phyloP scores from a whole-genome alignment of 805 yeast genomes.

The Starmerella bombicola region DNA sequence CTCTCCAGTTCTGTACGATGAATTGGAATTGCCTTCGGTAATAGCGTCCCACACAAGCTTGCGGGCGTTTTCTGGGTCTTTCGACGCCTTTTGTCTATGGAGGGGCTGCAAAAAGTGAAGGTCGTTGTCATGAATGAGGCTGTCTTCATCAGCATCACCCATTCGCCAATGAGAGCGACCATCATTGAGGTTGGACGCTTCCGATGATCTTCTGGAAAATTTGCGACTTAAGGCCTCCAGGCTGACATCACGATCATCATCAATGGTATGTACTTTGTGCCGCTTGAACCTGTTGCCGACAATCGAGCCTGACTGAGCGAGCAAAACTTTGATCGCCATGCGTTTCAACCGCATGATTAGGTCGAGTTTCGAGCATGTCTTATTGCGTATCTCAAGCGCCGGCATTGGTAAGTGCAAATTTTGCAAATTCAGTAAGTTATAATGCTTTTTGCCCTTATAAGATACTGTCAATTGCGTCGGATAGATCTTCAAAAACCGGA shows the following conservation, averaged over 20 bases:
- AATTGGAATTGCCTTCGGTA: not conserved
- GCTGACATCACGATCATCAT: conserved; percentile 13
- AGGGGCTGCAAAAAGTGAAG: no score
- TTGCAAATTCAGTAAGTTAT: conserved; percentile 63
- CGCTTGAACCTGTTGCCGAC: conserved; percentile 56
- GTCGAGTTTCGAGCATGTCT: conserved; percentile 64
- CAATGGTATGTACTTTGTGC: conserved; percentile 15
- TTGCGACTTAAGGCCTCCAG: conserved; percentile 16
- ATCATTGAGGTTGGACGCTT: not conserved
- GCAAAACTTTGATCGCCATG: conserved; percentile 30
- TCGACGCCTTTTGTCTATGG: conserved; percentile 7
- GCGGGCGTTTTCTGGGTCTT: conserved; percentile 4
- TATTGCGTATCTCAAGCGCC: conserved; percentile 41
- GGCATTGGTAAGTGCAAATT: conserved; percentile 60
- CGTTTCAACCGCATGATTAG: conserved; percentile 49
- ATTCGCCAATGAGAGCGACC: no score
- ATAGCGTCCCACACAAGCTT: not conserved
- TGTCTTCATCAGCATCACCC: no score
- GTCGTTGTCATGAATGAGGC: no score
- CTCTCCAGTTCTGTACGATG: not conserved
- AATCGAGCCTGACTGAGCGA: conserved; percentile 55
- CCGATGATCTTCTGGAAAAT: not conserved
- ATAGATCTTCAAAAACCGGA: conserved; percentile 44
- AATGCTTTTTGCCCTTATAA: conserved; percentile 46
- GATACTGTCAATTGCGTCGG: conserved; percentile 52